These are phyloP conservation scores for Rhodotorula sp. DNA, from an alignment of 1,284 basidiomycete genomes.

Conservation along the genomic window DNA sequence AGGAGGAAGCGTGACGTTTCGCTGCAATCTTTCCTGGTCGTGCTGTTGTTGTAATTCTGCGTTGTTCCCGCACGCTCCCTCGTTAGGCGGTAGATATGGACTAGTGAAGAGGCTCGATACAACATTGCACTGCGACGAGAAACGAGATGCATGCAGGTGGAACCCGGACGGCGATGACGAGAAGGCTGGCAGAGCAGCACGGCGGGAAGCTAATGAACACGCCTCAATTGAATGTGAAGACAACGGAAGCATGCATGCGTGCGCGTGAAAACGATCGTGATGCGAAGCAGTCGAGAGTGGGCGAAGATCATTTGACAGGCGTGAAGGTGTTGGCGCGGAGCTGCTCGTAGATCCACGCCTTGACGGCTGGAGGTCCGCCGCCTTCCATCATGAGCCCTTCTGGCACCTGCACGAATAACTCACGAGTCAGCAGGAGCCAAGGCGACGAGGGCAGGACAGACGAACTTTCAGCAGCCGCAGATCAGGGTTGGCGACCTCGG, in stretches of 20 bases:
- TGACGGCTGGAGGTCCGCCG: slow-evolving; percentile 22
- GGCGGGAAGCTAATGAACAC: neutral
- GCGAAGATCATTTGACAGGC: neutral
- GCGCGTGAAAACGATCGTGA: neutral
- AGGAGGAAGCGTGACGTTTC: too few relatives aligned
- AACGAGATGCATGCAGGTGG: too few relatives aligned
- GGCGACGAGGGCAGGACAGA: neutral
- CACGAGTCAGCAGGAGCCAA: neutral
- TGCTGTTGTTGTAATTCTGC: too few relatives aligned
- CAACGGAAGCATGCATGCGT: neutral
- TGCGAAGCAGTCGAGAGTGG: too few relatives aligned
- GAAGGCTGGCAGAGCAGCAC: neutral
- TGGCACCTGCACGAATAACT: slow-evolving; percentile 7
- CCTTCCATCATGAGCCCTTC: slow-evolving; percentile 35
- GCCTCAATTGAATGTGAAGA: neutral
- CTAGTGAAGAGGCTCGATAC: too few relatives aligned
- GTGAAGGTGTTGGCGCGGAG: slow-evolving; percentile 10
- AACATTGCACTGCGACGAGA: too few relatives aligned
- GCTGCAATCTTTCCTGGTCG: too few relatives aligned
- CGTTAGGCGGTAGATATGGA: too few relatives aligned
- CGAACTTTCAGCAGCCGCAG: slow-evolving; percentile 28
- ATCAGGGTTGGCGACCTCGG: neutral
- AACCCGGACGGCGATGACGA: too few relatives aligned
- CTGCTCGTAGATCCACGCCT: slow-evolving; percentile 21
- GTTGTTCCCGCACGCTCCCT: neutral